Evolutionary conservation across 75 land plant genomes (phyloP).

Genomic region (Picea glauca): DNA sequence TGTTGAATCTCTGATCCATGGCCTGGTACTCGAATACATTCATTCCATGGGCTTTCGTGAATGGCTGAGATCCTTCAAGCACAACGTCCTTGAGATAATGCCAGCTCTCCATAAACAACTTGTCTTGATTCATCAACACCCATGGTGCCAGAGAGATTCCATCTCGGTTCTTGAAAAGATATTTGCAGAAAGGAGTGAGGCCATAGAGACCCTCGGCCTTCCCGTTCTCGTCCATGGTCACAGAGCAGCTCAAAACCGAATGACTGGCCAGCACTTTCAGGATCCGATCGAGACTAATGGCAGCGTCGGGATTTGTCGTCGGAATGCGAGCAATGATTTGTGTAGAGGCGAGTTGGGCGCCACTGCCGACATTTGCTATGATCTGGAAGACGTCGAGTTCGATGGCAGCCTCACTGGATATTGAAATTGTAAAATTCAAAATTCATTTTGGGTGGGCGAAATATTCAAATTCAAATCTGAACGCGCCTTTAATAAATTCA

Average conservation of each 20-base stretch:
- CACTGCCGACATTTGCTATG: too few species aligned
- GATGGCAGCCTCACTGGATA: too few species aligned
- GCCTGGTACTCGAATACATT: background rate
- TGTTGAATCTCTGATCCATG: too few species aligned
- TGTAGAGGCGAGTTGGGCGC: constrained; percentile 2
- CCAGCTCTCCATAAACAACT: constrained; percentile 32
- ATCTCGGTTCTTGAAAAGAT: constrained; percentile 11
- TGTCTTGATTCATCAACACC: constrained; percentile 17
- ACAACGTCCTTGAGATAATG: constrained; percentile 15
- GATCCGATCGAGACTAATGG: constrained; percentile 13
- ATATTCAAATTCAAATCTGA: too few species aligned
- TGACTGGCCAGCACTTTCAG: constrained; percentile 24
- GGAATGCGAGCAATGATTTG: constrained; percentile 16
- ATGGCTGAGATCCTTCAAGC: constrained; percentile 21
- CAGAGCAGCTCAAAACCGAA: background rate
- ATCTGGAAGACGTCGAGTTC: too few species aligned
- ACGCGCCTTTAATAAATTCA: too few species aligned
- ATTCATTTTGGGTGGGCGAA: too few species aligned
- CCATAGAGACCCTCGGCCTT: too few species aligned
- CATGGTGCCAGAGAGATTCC: constrained; percentile 23
- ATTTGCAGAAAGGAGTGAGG: constrained; percentile 7
- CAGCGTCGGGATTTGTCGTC: background rate
- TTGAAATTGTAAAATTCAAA: too few species aligned
- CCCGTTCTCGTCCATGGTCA: too few species aligned
- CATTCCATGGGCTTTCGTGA: constrained; percentile 31